Evolutionary conservation across 176 grass and related monocot genomes (phyloP), one percentile per base, ranked within the genome.

Genomic region (Ensete ventricosum): DNA sequence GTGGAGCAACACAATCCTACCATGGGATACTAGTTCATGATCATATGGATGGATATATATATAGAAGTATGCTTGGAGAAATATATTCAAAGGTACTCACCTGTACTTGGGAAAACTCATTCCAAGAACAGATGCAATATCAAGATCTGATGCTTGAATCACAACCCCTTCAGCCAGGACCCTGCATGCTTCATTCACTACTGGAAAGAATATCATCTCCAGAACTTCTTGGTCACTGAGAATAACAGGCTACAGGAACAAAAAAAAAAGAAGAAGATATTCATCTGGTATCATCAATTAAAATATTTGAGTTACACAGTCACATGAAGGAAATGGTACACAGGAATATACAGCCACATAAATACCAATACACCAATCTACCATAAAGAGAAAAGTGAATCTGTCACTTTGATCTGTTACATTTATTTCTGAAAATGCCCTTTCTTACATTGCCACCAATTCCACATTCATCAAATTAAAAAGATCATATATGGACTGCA

Each of bases 51-150:
- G n/a, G n/a, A 48, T 12, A 71, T 3, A 49, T 22, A 57, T 73
- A 13, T 11, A 11, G 19, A 86, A 54, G 14, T 1, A 75, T 29
- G 6, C 9, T 43, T 16, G 11, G 5, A 11, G 4, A 17, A 62
- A 34, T 34, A 34, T 52, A 86, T 43, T 75, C 14, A 66, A 54
- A 80, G 54, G 64, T 60, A 72, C 20, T 21, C 20, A 97, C 93
- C 93, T 97, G 87, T 90, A 93, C 53, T 87, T 97, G 51, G 93
- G 93, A 79, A 97, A 97, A 78, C 89, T 85, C 93, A 97, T 93
- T 78, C 90, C 93, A 57, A 97, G 93, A 77, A 97, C 69, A 86
- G 93, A 93, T 62, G 93, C 85, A 29, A 97, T 88, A 79, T 97
- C 93, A 23, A 97, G 85, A 84, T 97, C 93, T 50, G 90, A 85